phyloP scores from a whole-genome alignment of 257 asterid genomes.

The Nyctanthes arbortristis region DNA sequence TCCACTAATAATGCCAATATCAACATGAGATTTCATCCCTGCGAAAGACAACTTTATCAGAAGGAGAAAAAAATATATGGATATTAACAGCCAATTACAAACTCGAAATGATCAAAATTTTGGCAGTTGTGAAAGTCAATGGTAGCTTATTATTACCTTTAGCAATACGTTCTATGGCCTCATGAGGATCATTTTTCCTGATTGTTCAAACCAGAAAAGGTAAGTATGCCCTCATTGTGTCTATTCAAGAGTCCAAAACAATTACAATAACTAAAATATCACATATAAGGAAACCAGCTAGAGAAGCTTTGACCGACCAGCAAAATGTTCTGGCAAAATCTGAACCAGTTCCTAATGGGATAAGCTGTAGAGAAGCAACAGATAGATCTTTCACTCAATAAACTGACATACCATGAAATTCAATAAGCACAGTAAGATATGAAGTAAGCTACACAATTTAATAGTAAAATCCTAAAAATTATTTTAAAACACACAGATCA shows the following conservation, averaged over 20 bases:
- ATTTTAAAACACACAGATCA: slow-evolving; percentile 20
- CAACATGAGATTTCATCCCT: slow-evolving; percentile 71
- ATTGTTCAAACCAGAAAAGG: slow-evolving; percentile 21
- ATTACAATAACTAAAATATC: slow-evolving; percentile 5
- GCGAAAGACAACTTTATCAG: slow-evolving; percentile 34
- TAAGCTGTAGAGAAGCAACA: slow-evolving; percentile 59
- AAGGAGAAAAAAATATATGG: slow-evolving; percentile 18
- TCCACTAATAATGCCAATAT: slow-evolving; percentile 73
- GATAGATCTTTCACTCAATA: slow-evolving; percentile 25
- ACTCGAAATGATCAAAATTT: neutral
- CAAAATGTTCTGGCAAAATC: slow-evolving; percentile 91
- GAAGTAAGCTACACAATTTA: slow-evolving; percentile 21
- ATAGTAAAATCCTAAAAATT: slow-evolving; percentile 5
- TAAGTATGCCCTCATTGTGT: slow-evolving; percentile 13
- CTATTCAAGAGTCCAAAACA: slow-evolving; percentile 15
- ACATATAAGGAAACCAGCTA: slow-evolving; percentile 22
- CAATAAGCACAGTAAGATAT: slow-evolving; percentile 10
- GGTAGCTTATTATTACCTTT: slow-evolving; percentile 46
- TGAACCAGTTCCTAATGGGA: slow-evolving; percentile 94
- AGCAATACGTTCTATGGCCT: slow-evolving; percentile 79
- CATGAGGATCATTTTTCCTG: slow-evolving; percentile 87
- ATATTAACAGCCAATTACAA: slow-evolving; percentile 10
- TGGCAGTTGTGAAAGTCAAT: neutral
- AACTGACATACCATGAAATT: slow-evolving; percentile 19
- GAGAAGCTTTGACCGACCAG: slow-evolving; percentile 57